Evolutionary conservation across 352 stramenopile genomes (phyloP), one percentile per base, ranked within the genome.

Genomic region (Globisporangium acanthophoron): DNA sequence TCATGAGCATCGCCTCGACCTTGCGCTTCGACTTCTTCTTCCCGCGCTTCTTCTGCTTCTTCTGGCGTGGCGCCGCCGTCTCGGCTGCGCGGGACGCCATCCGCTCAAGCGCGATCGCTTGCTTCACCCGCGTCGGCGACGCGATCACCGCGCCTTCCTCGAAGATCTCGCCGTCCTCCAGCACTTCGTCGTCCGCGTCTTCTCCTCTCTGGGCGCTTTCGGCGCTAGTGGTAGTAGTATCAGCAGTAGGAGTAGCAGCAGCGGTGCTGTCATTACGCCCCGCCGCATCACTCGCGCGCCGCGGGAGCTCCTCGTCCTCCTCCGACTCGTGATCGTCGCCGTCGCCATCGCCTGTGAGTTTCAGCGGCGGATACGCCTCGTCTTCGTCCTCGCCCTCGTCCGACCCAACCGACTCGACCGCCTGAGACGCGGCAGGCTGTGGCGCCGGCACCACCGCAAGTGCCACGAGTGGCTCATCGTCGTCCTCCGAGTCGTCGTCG

Each of bases 1-100:
- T 58, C 40, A 76, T 56, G 65, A 79, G 56, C 69, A 85, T 82
- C n/a, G 65, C 62, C 1, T 87, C 82, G 15, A 81, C 52, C 52
- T 92, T 90, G 18, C 83, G 78, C 55, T 92, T 92, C 0, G 65
- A 61, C 51, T 87, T 88, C 61, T 91, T 93, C 54, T 87, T 87
- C 6, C 81, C 78, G 2, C 80, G 79, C 47, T 90, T 90, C 60
- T 91, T 91, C 33, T 79, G 74, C 61, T 87, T 87, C 56, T 87
- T 88, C 24, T 37, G 45, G 11, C 33, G n/a, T 15, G 35, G 18
- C 13, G 11, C 31, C 41, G 51, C 59, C 11, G 56, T 37, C 58
- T 40, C 20, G 70, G 49, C 8, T 16, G 46, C 5, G 27, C 62
- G 58, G 4, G 49, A 52, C n/a, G 64, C 53, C 7, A 64, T 58